Conservation (phyloP, 768 basidiomycete species). For the Cystobasidium tubakii region DNA sequence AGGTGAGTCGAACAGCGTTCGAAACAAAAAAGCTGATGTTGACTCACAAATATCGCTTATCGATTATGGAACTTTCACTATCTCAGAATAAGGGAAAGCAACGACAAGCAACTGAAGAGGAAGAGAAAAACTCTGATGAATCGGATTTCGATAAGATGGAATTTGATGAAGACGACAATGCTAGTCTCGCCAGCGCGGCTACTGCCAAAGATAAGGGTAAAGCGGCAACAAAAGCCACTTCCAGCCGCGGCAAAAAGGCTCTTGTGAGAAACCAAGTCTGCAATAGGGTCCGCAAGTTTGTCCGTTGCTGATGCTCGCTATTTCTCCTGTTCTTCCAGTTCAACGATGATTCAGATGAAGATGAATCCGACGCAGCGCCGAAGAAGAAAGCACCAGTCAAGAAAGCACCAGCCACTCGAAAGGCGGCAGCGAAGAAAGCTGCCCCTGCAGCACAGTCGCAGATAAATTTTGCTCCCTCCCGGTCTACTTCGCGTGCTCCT, state of each 20-base stretch:
- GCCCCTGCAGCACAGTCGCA: constrained; percentile 17
- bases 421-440: constrained; percentile 24
- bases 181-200: constrained; percentile 18
- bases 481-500: background rate
- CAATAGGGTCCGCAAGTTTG: too few species aligned
- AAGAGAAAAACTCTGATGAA: constrained; percentile 23
- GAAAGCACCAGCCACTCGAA: constrained; percentile 22
- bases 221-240: constrained; percentile 3
- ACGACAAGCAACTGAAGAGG: background rate
- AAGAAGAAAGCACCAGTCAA: constrained; percentile 39
- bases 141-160: constrained; percentile 38
- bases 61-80: too few species aligned
- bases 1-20: constrained; percentile 20
- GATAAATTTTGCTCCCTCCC: constrained; percentile 3
- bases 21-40: too few species aligned
- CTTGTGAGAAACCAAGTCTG: background rate
- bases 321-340: constrained; percentile 24
- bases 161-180: constrained; percentile 6
- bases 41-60: too few species aligned
- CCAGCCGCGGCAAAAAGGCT: constrained; percentile 14
- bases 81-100: constrained; percentile 32
- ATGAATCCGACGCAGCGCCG: constrained; percentile 6
- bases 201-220: constrained; percentile 26
- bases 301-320: too few species aligned
- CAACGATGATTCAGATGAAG: constrained; percentile 36